Base-by-base conservation (phyloP, 441 rosid species). In the Hypseocharis bilobata region DNA sequence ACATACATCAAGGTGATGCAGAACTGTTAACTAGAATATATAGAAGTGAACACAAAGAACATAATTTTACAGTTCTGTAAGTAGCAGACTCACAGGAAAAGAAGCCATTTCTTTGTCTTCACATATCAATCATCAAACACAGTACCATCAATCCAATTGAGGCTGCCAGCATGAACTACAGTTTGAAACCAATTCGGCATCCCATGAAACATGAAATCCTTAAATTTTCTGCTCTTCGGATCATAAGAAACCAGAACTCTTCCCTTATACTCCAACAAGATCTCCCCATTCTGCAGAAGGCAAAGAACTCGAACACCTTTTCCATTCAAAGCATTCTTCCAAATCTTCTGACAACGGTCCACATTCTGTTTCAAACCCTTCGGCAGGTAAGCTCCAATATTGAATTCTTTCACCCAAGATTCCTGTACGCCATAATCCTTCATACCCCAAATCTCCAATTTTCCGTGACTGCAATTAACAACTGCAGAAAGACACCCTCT, bases 381-480 rank as follows among this genome's bases (percentile, higher is more conserved):
- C 0, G 96, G 96, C 76, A 80, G 69, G 72, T 85, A 84, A 51
- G 85, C 60, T 19, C 96, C 96, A 65, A 92, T 78, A 54, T 66
- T 80, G 71, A 63, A 84, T 49, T 87, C 81, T 67, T 79, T 92
- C 0, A 74, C 65, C 98, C 98, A 92, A 5, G 98, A 86, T 34
- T 81, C 91, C 44, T 82, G 80, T 62, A 68, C 84, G 54, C 81
- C 76, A 65, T 92, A 89, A 38, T 69, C 83, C 74, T 79, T 86
- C 96, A 92, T 87, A 0, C 82, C 84, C 98, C 98, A 92, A 20
- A 89, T 83, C 72, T 89, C 98, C 74, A 89, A 26, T 76, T 80
- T 81, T 69, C 87, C 82, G 51, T 86, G 83, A 66, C 77, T 83
- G 22, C 92, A 84, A 65, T 79, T 80, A 38, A 86, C 90, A 3